Conservation (phyloP, 768 basidiomycete genomes). For the Trametes elegans region DNA sequence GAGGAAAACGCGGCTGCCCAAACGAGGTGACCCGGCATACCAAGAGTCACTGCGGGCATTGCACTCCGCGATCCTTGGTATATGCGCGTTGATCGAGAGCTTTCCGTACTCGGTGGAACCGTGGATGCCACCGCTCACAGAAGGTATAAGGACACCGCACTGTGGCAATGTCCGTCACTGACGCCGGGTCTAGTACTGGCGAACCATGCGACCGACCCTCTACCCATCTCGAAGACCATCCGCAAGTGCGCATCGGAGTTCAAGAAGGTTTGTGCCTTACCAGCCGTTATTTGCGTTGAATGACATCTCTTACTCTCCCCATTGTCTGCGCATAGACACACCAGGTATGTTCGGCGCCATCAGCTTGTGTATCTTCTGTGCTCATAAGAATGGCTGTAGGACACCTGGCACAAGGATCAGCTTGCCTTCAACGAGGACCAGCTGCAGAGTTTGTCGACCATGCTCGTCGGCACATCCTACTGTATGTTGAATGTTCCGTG, state of each 20-base stretch:
- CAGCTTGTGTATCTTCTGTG: neutral
- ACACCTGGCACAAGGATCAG: conserved; percentile 92
- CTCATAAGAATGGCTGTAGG: conserved; percentile 42
- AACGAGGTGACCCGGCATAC: conserved; percentile 67
- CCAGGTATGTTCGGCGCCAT: conserved; percentile 26
- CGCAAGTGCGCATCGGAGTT: conserved; percentile 82
- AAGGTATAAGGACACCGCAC: conserved; percentile 42
- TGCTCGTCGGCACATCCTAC: conserved; percentile 89
- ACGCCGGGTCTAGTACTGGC: conserved; percentile 59
- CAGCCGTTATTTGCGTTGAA: neutral
- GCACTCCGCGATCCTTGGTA: conserved; percentile 64
- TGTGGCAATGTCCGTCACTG: conserved; percentile 1
- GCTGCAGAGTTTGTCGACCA: conserved; percentile 79
- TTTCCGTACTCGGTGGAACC: conserved; percentile 55
- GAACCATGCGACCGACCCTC: conserved; percentile 78
- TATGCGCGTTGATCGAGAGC: conserved; percentile 51
- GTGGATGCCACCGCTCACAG: conserved; percentile 65
- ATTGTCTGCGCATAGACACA: conserved; percentile 31
- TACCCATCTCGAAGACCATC: conserved; percentile 88
- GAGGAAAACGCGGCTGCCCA: conserved; percentile 60
- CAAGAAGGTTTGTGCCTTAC: conserved; percentile 60
- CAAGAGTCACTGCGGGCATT: conserved; percentile 68
- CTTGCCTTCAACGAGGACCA: conserved; percentile 87
- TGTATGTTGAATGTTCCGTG: conserved; percentile 47
- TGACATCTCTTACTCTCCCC: neutral